Conservation (phyloP, 2,329 filamentous ascomycete species). For the Gliomastix tumulicola region DNA sequence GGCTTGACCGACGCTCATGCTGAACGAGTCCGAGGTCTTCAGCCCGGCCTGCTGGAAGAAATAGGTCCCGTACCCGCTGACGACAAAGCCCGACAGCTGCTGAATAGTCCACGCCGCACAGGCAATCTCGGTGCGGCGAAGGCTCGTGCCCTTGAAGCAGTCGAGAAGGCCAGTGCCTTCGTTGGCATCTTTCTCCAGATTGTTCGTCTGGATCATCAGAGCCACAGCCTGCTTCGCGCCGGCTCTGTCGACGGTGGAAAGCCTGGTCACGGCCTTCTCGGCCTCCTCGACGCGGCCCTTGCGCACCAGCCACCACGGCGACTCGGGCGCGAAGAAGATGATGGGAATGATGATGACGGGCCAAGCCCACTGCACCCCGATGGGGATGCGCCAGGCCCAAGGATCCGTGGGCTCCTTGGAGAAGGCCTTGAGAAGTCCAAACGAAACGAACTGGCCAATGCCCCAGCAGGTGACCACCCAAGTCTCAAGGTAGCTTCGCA, state of each 20-base stretch:
- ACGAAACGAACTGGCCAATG: not conserved
- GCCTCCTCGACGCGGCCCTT: conserved; percentile 24
- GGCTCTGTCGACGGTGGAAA: conserved; percentile 16
- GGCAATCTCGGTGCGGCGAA: conserved; percentile 32
- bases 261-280: not conserved
- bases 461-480: conserved; percentile 3
- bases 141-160: conserved; percentile 36
- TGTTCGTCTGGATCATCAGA: conserved; percentile 44
- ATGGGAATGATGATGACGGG: conserved; percentile 27
- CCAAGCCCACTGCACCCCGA: conserved; percentile 35
- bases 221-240: conserved; percentile 33
- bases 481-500: conserved; percentile 21
- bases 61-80: conserved; percentile 29
- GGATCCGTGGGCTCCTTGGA: not conserved
- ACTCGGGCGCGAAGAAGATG: conserved; percentile 30
- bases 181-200: conserved; percentile 16
- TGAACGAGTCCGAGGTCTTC: conserved; percentile 22
- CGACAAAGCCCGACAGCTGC: conserved; percentile 22
- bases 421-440: not conserved
- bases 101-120: conserved; percentile 25
- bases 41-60: conserved; percentile 34
- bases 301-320: conserved; percentile 34
- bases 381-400: conserved; percentile 35
- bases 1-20: conserved; percentile 30
- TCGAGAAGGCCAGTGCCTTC: conserved; percentile 21